Percentiles rank a stretch among this genome's conserved stretches.
Conservation (phyloP, 345 rosid genomes). For the Microthlaspi erraticum region DNA sequence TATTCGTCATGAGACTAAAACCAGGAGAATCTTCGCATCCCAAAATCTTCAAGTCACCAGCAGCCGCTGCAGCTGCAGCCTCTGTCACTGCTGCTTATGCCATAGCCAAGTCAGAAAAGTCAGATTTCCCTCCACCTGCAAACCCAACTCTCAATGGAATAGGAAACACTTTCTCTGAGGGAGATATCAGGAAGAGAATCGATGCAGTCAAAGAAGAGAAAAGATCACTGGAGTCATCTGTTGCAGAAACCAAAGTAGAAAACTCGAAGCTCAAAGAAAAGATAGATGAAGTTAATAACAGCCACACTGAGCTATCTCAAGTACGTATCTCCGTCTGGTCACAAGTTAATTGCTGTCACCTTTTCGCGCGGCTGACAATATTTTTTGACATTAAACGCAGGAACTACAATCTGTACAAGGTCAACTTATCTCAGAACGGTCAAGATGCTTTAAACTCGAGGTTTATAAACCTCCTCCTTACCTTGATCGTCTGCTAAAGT, state of each 20-base stretch:
- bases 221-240: slow-evolving; percentile 58
- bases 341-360: background rate
- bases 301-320: slow-evolving; percentile 79
- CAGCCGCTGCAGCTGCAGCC: slow-evolving; percentile 98
- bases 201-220: slow-evolving; percentile 74
- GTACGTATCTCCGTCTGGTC: slow-evolving; percentile 45
- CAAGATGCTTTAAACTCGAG: slow-evolving; percentile 99
- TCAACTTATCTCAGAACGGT: slow-evolving; percentile 87
- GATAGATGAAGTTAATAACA: slow-evolving; percentile 72
- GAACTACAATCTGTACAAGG: slow-evolving; percentile 93
- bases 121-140: slow-evolving; percentile 55
- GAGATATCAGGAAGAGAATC: slow-evolving; percentile 52
- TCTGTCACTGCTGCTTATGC: slow-evolving; percentile 98
- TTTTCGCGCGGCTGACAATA: background rate
- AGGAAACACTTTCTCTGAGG: slow-evolving; percentile 44
- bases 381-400: slow-evolving; percentile 47
- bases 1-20: slow-evolving; percentile 79
- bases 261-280: slow-evolving; percentile 67
- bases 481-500: slow-evolving; percentile 21
- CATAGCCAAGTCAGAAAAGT: slow-evolving; percentile 80
- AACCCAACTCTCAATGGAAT: slow-evolving; percentile 49
- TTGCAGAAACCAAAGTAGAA: slow-evolving; percentile 63
- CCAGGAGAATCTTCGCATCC: slow-evolving; percentile 67
- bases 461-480: slow-evolving; percentile 42
- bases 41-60: slow-evolving; percentile 88